Percentiles rank a stretch among this genome's conserved stretches.
Evolutionary conservation across 2,329 filamentous ascomycete species (phyloP).

Genomic region (Monilinia laxa): DNA sequence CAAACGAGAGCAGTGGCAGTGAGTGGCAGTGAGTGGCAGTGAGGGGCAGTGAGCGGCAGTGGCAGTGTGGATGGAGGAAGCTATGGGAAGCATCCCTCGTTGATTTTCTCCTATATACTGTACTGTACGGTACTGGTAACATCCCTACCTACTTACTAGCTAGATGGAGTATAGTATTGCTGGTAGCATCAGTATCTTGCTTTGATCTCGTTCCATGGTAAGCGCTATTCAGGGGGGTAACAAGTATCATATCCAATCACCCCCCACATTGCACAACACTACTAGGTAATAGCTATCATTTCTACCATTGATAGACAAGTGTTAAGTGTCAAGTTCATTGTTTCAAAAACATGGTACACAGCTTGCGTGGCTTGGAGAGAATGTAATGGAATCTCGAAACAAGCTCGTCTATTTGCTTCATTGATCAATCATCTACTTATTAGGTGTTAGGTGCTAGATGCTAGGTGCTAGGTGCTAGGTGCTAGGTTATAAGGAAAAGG

Average conservation of each 20-base stretch:
- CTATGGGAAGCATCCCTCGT: no score
- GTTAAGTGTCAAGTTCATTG: background rate
- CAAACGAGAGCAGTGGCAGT: no score
- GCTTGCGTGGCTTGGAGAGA: slow-evolving; percentile 9
- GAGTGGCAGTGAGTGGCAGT: no score
- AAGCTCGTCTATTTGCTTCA: background rate
- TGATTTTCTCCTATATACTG: no score
- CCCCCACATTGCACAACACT: slow-evolving; percentile 4
- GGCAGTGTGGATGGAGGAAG: no score
- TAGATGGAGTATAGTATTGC: no score
- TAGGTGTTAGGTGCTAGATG: background rate
- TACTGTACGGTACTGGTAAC: no score
- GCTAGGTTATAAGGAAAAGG: background rate
- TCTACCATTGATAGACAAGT: slow-evolving; percentile 1
- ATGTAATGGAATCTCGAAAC: background rate
- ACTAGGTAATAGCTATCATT: background rate
- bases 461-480: background rate
- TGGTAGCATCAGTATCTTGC: no score
- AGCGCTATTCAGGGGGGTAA: no score
- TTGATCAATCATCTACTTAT: background rate
- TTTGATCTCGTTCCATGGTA: slow-evolving; percentile 2
- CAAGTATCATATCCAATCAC: background rate
- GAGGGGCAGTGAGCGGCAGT: no score
- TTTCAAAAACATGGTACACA: background rate
- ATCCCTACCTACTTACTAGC: no score